Evolutionary conservation across 2,329 filamentous ascomycete genomes (phyloP).

Genomic region (Graphilbum sp.): DNA sequence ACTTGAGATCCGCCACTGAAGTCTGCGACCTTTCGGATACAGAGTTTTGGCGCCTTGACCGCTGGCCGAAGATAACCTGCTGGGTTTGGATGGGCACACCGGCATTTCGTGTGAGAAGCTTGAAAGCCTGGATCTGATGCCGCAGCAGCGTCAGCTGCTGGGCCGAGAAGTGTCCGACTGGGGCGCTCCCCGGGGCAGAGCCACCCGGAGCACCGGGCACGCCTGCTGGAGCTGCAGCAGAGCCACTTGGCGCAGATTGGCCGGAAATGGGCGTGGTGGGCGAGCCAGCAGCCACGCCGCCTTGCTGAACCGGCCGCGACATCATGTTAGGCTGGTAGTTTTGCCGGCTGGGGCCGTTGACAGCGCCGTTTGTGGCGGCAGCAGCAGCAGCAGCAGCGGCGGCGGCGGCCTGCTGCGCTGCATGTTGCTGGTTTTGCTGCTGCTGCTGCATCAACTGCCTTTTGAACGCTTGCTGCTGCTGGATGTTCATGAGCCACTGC

Average conservation of each 20-base stretch:
- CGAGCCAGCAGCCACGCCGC: slow-evolving; percentile 10
- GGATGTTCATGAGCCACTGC: slow-evolving; percentile 54
- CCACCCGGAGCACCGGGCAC: slow-evolving; percentile 12
- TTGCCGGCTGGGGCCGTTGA: neutral
- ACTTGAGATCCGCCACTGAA: slow-evolving; percentile 10
- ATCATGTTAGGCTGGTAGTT: neutral
- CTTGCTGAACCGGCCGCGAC: neutral
- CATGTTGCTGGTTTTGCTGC: slow-evolving; percentile 16
- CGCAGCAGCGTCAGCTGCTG: slow-evolving; percentile 67
- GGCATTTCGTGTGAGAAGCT: slow-evolving; percentile 72
- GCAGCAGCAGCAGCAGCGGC: slow-evolving; percentile 34
- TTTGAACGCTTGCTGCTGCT: slow-evolving; percentile 18
- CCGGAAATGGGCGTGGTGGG: neutral
- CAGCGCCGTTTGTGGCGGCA: slow-evolving; percentile 12
- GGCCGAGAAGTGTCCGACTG: slow-evolving; percentile 46
- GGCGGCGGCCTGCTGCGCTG: slow-evolving; percentile 13
- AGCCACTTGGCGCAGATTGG: slow-evolving; percentile 11
- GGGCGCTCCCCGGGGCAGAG: slow-evolving; percentile 12
- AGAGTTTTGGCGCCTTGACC: slow-evolving; percentile 43
- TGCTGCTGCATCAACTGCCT: slow-evolving; percentile 22
- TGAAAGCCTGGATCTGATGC: slow-evolving; percentile 83
- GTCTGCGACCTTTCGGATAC: slow-evolving; percentile 28
- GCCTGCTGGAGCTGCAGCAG: slow-evolving; percentile 14
- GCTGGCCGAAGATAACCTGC: slow-evolving; percentile 64
- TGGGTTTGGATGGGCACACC: slow-evolving; percentile 66